phyloP scores from a whole-genome alignment of 371 early-diverging fungal genomes.

The Apophysomyces variabilis region DNA sequence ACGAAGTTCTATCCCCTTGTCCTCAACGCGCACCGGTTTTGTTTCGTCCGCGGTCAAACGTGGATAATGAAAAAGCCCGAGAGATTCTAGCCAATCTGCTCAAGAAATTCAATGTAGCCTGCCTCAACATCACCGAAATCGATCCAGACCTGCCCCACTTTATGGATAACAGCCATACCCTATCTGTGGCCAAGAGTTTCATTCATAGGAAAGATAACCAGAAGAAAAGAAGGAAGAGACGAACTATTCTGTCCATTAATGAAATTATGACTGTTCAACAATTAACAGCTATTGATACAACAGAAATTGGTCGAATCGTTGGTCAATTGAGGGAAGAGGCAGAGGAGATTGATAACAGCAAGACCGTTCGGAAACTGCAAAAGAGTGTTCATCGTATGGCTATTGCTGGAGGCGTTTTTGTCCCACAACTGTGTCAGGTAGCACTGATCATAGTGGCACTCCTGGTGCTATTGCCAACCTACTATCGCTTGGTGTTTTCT shows the following conservation, averaged over 20 bases:
- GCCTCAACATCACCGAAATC: slow-evolving; percentile 7
- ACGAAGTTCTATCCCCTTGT: background rate
- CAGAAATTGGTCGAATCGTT: slow-evolving; percentile 12
- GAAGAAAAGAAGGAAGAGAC: too few species aligned
- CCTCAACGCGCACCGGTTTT: background rate
- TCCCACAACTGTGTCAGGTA: background rate
- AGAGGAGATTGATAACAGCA: background rate
- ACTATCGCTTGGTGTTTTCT: background rate
- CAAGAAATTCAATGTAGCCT: slow-evolving; percentile 7
- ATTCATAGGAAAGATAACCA: too few species aligned
- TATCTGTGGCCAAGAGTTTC: background rate
- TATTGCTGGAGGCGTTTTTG: background rate
- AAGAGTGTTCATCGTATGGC: background rate
- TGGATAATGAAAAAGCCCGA: background rate
- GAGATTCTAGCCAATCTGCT: background rate
- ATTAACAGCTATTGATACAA: slow-evolving; percentile 13
- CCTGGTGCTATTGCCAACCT: background rate
- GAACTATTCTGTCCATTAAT: background rate
- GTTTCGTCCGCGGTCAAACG: background rate
- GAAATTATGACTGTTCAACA: slow-evolving; percentile 14
- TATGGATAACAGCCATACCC: background rate
- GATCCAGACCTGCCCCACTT: slow-evolving; percentile 17
- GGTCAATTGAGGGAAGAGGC: background rate
- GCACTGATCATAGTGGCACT: background rate
- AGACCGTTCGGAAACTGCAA: background rate